A percentile compares a stretch with the other conserved stretches of the same genome.
Conservation (phyloP, 2,329 filamentous ascomycete genomes). For the Didymella sp. region DNA sequence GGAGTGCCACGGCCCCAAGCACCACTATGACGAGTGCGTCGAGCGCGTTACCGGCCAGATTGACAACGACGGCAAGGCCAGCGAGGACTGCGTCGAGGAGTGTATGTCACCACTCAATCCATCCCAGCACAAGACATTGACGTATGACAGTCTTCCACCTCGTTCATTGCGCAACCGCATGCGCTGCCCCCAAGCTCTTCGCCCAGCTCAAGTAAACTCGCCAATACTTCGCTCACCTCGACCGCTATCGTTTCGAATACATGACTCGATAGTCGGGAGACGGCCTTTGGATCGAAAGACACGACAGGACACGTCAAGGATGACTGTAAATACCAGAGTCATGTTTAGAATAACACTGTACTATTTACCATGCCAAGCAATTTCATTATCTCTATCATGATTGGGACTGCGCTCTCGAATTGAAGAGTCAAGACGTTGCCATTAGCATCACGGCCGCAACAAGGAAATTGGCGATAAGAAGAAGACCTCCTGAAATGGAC, state of each 20-base stretch:
- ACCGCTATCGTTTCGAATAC: constrained; percentile 22
- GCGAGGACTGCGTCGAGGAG: constrained; percentile 98
- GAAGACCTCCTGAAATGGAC: constrained; percentile 11
- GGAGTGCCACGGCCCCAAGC: constrained; percentile 86
- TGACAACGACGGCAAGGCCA: constrained; percentile 74
- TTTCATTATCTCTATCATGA: constrained; percentile 15
- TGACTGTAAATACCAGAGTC: constrained; percentile 47
- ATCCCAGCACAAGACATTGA: constrained; percentile 15
- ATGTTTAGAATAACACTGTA: constrained; percentile 50
- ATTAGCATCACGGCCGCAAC: not conserved
- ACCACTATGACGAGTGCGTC: constrained; percentile 98
- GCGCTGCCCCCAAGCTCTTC: constrained; percentile 96
- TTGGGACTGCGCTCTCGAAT: not conserved
- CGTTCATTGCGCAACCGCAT: constrained; percentile 90
- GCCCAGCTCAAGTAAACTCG: constrained; percentile 80
- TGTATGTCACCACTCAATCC: constrained; percentile 69
- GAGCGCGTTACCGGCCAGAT: constrained; percentile 83
- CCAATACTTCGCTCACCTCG: constrained; percentile 18
- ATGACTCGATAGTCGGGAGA: constrained; percentile 26
- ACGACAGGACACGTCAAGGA: constrained; percentile 38
- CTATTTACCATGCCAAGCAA: constrained; percentile 35
- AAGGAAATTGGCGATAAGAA: not conserved
- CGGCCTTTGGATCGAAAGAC: constrained; percentile 31
- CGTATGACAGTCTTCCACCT: constrained; percentile 89
- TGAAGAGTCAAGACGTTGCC: not conserved